Conservation (phyloP, 1,139 yeast species). For the Geotrichum cucujoidarum region DNA sequence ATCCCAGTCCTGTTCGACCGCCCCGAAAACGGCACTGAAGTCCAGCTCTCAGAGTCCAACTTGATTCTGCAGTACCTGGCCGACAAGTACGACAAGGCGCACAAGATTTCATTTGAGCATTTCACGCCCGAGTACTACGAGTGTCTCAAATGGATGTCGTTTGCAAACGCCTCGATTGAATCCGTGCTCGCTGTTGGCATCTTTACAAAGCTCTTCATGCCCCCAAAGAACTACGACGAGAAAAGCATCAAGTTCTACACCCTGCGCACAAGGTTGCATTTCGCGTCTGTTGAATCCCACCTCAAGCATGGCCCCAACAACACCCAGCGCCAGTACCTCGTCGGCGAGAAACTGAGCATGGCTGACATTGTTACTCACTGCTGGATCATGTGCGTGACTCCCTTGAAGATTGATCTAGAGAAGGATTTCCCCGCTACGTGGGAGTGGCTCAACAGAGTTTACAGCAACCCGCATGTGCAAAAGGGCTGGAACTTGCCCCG, state of each 20-base stretch:
- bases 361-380: slow-evolving; percentile 50
- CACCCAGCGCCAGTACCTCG: no score
- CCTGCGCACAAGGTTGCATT: neutral
- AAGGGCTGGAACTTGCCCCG: neutral
- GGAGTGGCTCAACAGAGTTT: slow-evolving; percentile 43
- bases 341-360: slow-evolving; percentile 50
- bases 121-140: slow-evolving; percentile 48
- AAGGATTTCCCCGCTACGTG: slow-evolving; percentile 43
- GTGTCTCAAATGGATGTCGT: slow-evolving; percentile 48
- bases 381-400: slow-evolving; percentile 31
- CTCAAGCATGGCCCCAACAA: slow-evolving; percentile 37
- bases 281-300: slow-evolving; percentile 35
- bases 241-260: neutral
- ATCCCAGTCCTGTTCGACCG: slow-evolving; percentile 54
- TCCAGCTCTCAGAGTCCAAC: slow-evolving; percentile 46
- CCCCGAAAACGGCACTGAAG: slow-evolving; percentile 29
- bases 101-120: slow-evolving; percentile 44
- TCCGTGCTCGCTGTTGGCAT: neutral
- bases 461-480: slow-evolving; percentile 30
- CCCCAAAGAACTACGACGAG: neutral
- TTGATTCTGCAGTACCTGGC: slow-evolving; percentile 54
- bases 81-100: slow-evolving; percentile 52
- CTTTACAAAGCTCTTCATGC: neutral
- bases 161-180: slow-evolving; percentile 50
- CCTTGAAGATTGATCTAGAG: slow-evolving; percentile 38